Evolutionary conservation across 768 basidiomycete genomes (phyloP).

Genomic region (Strobilomyces echinocephalus): DNA sequence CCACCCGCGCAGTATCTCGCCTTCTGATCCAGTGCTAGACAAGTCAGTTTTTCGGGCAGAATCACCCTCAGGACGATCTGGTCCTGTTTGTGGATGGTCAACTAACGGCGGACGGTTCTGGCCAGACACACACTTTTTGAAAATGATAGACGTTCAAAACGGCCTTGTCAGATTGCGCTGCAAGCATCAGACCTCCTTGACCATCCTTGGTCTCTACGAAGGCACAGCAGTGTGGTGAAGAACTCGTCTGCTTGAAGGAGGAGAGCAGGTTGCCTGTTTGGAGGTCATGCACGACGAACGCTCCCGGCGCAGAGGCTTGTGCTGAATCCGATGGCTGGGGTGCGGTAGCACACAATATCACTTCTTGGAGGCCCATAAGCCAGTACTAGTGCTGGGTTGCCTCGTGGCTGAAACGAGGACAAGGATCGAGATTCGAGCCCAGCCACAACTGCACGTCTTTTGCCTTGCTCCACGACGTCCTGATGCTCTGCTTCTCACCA

Average conservation of each 20-base stretch:
- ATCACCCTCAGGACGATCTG: slow-evolving; percentile 84
- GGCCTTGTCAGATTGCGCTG: slow-evolving; percentile 84
- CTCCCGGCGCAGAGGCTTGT: slow-evolving; percentile 47
- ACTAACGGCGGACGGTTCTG: neutral
- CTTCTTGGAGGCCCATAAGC: slow-evolving; percentile 61
- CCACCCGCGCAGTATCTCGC: slow-evolving; percentile 85
- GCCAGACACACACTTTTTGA: slow-evolving; percentile 60
- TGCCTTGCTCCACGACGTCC: neutral
- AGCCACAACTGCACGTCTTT: slow-evolving; percentile 15
- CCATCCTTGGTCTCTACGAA: slow-evolving; percentile 63
- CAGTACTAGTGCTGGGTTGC: neutral
- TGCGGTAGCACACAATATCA: slow-evolving; percentile 58
- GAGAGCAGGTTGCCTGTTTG: slow-evolving; percentile 68
- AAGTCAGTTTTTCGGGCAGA: slow-evolving; percentile 84
- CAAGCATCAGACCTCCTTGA: slow-evolving; percentile 79
- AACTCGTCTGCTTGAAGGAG: slow-evolving; percentile 85
- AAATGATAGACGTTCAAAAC: slow-evolving; percentile 88
- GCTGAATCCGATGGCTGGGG: slow-evolving; percentile 37
- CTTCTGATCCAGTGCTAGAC: slow-evolving; percentile 66
- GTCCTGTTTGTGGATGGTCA: slow-evolving; percentile 50
- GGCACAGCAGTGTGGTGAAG: slow-evolving; percentile 60
- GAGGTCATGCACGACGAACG: slow-evolving; percentile 76
- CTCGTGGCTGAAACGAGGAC: slow-evolving; percentile 1
- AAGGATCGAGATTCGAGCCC: slow-evolving; percentile 1
- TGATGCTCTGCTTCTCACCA: neutral